These are phyloP conservation scores for Aspergillus heteromorphus DNA, from an alignment of 495 filamentous ascomycete species.

Conservation along the genomic window DNA sequence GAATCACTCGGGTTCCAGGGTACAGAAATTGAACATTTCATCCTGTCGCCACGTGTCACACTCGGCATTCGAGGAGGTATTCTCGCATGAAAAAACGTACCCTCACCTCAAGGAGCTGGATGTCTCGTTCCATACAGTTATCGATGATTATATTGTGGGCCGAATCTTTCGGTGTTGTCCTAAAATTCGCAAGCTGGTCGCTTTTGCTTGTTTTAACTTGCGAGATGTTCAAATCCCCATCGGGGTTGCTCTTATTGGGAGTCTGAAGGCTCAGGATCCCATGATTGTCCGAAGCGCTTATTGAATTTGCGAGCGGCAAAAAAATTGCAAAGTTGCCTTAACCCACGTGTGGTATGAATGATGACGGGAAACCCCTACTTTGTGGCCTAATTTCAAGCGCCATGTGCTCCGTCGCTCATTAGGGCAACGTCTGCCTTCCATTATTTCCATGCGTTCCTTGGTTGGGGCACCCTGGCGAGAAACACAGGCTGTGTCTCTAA, in stretches of 20 bases:
- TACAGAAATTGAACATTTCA: slow-evolving; percentile 63
- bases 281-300: slow-evolving; percentile 47
- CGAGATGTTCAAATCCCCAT: slow-evolving; percentile 61
- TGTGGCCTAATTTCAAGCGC: neutral
- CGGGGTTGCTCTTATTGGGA: slow-evolving; percentile 72
- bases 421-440: no score
- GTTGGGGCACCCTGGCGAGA: no score
- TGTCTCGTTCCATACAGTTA: slow-evolving; percentile 67
- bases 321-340: neutral
- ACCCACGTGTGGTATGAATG: neutral
- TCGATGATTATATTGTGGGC: slow-evolving; percentile 69
- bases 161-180: slow-evolving; percentile 73
- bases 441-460: neutral
- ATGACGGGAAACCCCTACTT: neutral
- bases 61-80: slow-evolving; percentile 64
- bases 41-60: slow-evolving; percentile 73
- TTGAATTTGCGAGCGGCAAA: neutral
- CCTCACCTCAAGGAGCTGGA: slow-evolving; percentile 64
- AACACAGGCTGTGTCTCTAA: no score
- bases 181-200: slow-evolving; percentile 62
- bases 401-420: neutral
- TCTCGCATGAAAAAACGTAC: slow-evolving; percentile 55
- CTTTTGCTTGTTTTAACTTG: slow-evolving; percentile 82
- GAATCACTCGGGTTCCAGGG: slow-evolving; percentile 64
- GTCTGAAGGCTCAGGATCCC: slow-evolving; percentile 59